These are phyloP conservation scores for Aphanoascus verrucosus DNA, from an alignment of 2,329 filamentous ascomycete genomes.

Conservation along the genomic window DNA sequence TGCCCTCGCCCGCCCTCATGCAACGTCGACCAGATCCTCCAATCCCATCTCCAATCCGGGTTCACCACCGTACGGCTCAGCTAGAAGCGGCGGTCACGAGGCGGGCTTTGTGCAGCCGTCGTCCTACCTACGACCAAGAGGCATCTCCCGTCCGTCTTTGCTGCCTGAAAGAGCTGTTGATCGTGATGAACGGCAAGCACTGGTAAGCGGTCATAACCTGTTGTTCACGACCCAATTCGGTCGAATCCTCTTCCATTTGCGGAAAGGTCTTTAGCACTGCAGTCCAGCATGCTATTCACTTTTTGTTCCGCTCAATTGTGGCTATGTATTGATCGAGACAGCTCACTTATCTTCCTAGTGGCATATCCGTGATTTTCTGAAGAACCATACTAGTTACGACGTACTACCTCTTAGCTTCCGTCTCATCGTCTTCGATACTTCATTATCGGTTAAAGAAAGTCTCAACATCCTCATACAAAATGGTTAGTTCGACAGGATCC, in stretches of 20 bases:
- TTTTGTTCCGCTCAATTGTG: no score
- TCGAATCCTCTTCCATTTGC: background rate
- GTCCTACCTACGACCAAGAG: constrained; percentile 37
- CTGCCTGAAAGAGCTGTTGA: constrained; percentile 39
- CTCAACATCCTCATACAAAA: constrained; percentile 92
- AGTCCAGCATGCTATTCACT: background rate
- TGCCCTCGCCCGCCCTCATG: constrained; percentile 20
- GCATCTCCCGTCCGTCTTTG: constrained; percentile 33
- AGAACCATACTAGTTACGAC: constrained; percentile 93
- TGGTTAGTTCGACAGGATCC: constrained; percentile 44
- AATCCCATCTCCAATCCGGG: constrained; percentile 14
- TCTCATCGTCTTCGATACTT: constrained; percentile 89
- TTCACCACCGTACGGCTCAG: constrained; percentile 14
- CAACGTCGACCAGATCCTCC: constrained; percentile 11
- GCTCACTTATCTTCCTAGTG: constrained; percentile 44
- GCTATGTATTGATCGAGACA: background rate
- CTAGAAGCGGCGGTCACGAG: constrained; percentile 33
- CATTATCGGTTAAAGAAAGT: constrained; percentile 92
- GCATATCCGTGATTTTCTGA: constrained; percentile 89
- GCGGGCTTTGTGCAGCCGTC: constrained; percentile 39
- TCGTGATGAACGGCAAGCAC: constrained; percentile 40
- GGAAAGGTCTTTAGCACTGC: background rate
- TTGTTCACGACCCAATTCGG: background rate
- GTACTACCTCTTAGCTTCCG: constrained; percentile 92
- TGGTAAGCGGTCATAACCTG: constrained; percentile 31